Base-by-base conservation (phyloP, 768 basidiomycete species). In the Lentinula aciculospora region DNA sequence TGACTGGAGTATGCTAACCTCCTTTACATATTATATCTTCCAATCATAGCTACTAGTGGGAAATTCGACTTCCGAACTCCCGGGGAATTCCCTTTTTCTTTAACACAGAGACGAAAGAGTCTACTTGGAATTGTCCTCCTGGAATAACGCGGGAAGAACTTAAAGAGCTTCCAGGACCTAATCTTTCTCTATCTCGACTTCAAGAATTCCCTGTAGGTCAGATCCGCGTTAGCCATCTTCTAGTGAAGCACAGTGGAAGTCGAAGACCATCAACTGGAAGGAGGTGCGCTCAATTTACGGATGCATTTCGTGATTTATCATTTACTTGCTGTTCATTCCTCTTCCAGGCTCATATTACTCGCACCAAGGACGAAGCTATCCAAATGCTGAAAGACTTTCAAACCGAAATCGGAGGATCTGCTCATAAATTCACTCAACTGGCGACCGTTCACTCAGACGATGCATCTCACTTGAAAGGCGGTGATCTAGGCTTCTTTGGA, bases 171-270 rank as follows among this genome's bases (percentile, higher is more conserved):
- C 85, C 90, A 2, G 92, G 92, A 0, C 89, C 88, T 17, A 67
- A 83, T 42, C 73, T 83, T n/a, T n/a, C n/a, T 66, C 79, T 80
- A 57, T 70, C 55, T 32, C 65, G 57, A 31, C 60, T 57, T 36
- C 57, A 50, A 60, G 65, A n/a, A n/a, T n/a, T 64, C 12, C 68
- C 66, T 28, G 65, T 76, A 15, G 78, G 74, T 21, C 79, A 89
- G 71, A 91, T 97, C 37, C 83, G 93, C 51, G 96, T 94, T n/a
- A 94, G 92, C 67, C 97, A 99, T 76, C 76, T 99, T 60, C 74
- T 99, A 58, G 87, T 98, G 61, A 99, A 99, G 74, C 95, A 98
- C 72, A 77, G 75, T 50, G 88, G 79, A 4, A 92, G 90, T 68
- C 74, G 90, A 59, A 78, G 89, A 25, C 85, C 90, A 32, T 82